Evolutionary conservation across 2,329 filamentous ascomycete genomes (phyloP).

Genomic region (Nothomitra cinnamomea): DNA sequence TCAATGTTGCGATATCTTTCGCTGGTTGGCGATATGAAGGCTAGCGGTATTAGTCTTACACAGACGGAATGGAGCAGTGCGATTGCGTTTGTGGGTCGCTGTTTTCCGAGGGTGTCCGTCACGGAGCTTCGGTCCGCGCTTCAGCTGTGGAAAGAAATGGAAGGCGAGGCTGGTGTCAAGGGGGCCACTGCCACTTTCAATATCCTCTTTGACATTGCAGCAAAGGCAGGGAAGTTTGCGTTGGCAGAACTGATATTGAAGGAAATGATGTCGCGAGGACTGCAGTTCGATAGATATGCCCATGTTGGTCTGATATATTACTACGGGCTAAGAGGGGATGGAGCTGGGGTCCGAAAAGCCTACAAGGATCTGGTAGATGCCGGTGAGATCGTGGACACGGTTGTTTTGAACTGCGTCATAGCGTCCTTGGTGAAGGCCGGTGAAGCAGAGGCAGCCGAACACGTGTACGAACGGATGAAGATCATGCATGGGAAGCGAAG

Average conservation of each 20-base stretch:
- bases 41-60: constrained; percentile 50
- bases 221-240: constrained; percentile 67
- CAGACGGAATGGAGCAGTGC: constrained; percentile 68
- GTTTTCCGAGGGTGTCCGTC: constrained; percentile 40
- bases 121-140: constrained; percentile 52
- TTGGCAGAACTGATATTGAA: constrained; percentile 72
- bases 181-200: constrained; percentile 77
- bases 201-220: constrained; percentile 75
- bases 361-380: constrained; percentile 72
- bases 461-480: constrained; percentile 77
- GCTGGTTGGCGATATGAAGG: constrained; percentile 68
- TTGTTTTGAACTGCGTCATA: constrained; percentile 76
- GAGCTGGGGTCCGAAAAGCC: constrained; percentile 53
- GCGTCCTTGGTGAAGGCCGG: constrained; percentile 57
- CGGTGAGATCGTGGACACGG: constrained; percentile 76
- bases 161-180: constrained; percentile 45
- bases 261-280: constrained; percentile 57
- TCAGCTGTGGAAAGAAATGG: constrained; percentile 79
- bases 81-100: constrained; percentile 60
- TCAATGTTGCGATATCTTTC: constrained; percentile 71
- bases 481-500: constrained; percentile 27
- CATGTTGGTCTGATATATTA: constrained; percentile 71
- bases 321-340: constrained; percentile 58
- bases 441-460: constrained; percentile 60
- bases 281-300: constrained; percentile 61